Base-by-base conservation (phyloP, 2,329 filamentous ascomycete species). In the Dryadomyces quercivorus region DNA sequence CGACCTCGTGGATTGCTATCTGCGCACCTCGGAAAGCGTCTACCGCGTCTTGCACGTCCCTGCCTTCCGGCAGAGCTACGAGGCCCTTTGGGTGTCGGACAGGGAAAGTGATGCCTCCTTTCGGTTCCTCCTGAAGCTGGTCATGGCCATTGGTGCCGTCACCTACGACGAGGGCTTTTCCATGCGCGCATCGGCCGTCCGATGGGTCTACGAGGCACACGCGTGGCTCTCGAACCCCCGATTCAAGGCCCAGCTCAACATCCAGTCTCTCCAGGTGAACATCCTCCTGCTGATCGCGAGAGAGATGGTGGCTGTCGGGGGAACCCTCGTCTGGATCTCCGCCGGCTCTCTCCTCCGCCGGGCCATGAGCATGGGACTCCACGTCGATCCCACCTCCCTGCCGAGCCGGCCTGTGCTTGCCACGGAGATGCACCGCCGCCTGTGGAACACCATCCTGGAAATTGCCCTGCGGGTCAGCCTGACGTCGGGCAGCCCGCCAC, bases 1-100 rank as follows among this genome's bases (percentile, higher is more conserved):
- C 56, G 64, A 72, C 53, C 69, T 82, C 1, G 66, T 82, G 10
- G 68, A 74, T 8, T 65, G 69, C 31, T 82, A 82, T 64, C 64
- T 84, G 20, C 67, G 76, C 50, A 75, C 74, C 1, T 72, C 77
- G 45, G 79, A 84, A 60, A 75, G 75, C 2, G 72, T 77, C 15
- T 72, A 77, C 57, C 73, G 81, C 2, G 71, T 85, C 26, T 56
- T 85, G 13, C 76, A 85, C 61, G 62, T 78, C 1, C 79, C 80
- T 0, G 75, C 72, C 0, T 84, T 85, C 58, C 67, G 71, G 48
- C 68, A 68, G 7, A 75, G 80, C 31, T 84, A 82, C 58, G 67
- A 71, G 18, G 59, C 62, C 2, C 74, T 74, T 61, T 79, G 74
- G 75, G 63, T 68, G 36, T 67, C 69, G 9, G 46, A 13, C 18